A percentile compares a stretch with the other conserved stretches of the same genome.
These are phyloP conservation scores for Fusarium xylarioides DNA, from an alignment of 2,329 filamentous ascomycete species.

Conservation along the genomic window DNA sequence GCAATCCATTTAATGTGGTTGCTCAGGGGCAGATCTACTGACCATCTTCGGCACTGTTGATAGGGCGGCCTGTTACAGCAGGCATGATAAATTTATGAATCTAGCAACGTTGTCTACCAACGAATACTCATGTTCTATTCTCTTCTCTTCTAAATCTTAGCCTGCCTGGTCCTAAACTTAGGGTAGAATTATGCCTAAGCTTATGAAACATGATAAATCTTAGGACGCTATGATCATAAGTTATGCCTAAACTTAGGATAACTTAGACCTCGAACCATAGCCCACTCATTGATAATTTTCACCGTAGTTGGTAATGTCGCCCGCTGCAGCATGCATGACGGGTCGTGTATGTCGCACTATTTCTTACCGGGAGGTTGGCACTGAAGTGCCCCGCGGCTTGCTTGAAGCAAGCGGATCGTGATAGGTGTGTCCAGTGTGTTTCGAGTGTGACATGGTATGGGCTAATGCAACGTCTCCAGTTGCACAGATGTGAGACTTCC, in stretches of 20 bases:
- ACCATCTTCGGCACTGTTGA: not conserved
- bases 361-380: accelerated
- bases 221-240: not conserved
- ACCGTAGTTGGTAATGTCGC: not conserved
- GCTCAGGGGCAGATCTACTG: accelerated
- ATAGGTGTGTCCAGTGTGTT: too few species aligned
- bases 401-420: too few species aligned
- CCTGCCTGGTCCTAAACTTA: not conserved
- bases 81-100: not conserved
- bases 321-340: accelerated
- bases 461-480: too few species aligned
- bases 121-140: accelerated
- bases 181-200: not conserved
- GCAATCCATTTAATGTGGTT: not conserved
- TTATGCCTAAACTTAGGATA: not conserved
- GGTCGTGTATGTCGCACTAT: accelerated
- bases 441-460: too few species aligned
- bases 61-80: not conserved
- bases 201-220: not conserved
- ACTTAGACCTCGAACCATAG: not conserved
- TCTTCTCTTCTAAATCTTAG: not conserved
- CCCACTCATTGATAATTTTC: not conserved
- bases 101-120: not conserved
- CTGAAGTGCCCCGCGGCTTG: too few species aligned
- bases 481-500: too few species aligned